Evolutionary conservation across 768 basidiomycete species (phyloP), one percentile per base, ranked within the genome.

Genomic region (Phaeotremella skinneri): DNA sequence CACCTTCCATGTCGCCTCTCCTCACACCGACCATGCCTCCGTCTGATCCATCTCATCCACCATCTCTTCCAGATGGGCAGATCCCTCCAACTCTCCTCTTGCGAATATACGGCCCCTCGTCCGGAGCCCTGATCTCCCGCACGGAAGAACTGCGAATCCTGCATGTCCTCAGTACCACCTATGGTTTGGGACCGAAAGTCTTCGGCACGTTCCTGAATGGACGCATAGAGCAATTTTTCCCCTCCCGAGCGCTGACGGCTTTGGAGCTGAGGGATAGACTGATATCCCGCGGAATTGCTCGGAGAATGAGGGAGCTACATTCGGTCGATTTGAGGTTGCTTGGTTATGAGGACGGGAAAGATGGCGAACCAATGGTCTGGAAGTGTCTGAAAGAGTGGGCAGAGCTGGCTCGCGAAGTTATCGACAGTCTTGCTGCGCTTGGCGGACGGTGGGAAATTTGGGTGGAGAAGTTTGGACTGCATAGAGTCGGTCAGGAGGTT

Each of bases 191-290:
- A 13, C 92, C 96, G 26, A 83, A 85, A 63, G 85, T 99, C 25
- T 91, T 89, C 73, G 96, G 96, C 45, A 97, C 93, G 1, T 98
- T 98, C 77, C 83, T 85, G 64, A 99, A 98, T 75, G 96, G 96
- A 32, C 86, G 96, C 23, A 80, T 98, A 45, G 96, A 98, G 79
- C 88, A 99, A 77, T 96, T 90, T 78, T 97, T 97, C 75, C 85
- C 92, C 61, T 91, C 91, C 16, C 82, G 85, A 31, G 87, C 91
- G 2, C 80, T 98, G 47, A 86, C 85, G 0, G 81, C 89, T 13
- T 76, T 82, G 41, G 90, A 96, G 71, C 81, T 99, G 62, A 83
- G 90, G 49, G 84, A 91, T 66, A 83, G 85, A 16, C 76, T 79
- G 59, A 84, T 87, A 55, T 91, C 89, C 73, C 81, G 85, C 27